These are phyloP conservation scores for Quercus tomentella DNA, from an alignment of 331 rosid genomes.

Conservation along the genomic window DNA sequence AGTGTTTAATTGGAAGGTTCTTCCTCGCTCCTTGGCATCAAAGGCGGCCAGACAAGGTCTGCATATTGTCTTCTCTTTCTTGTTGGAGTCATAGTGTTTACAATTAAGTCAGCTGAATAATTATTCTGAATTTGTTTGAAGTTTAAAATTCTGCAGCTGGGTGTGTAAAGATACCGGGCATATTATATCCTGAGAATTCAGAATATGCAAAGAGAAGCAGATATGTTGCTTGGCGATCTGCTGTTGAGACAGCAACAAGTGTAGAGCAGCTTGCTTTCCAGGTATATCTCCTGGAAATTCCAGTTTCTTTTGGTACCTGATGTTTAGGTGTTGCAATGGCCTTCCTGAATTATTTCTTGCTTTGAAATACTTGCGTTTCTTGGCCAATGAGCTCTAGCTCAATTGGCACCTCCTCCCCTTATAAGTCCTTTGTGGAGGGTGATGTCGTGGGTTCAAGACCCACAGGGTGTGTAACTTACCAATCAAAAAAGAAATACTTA, in stretches of 20 bases:
- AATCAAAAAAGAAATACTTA: background rate
- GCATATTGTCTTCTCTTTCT: constrained; percentile 20
- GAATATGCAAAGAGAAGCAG: constrained; percentile 85
- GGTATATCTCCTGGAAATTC: constrained; percentile 40
- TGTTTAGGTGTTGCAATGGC: background rate
- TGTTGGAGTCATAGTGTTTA: constrained; percentile 25
- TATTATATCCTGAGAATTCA: constrained; percentile 88
- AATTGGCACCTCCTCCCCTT: no score
- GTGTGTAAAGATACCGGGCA: constrained; percentile 69
- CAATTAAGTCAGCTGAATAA: constrained; percentile 34
- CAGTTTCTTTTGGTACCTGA: background rate
- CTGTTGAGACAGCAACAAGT: constrained; percentile 80
- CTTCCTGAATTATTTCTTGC: background rate
- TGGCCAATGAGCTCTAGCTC: no score
- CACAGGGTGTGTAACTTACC: no score
- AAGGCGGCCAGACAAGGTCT: constrained; percentile 97
- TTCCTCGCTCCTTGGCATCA: constrained; percentile 70
- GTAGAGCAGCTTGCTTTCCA: constrained; percentile 87
- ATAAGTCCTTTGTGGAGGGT: no score
- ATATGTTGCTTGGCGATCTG: constrained; percentile 80
- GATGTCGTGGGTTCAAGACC: no score
- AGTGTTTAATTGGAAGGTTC: constrained; percentile 74
- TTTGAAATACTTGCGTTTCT: background rate
- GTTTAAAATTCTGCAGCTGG: constrained; percentile 75
- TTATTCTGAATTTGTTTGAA: constrained; percentile 43